A percentile compares a stretch with the other conserved stretches of the same genome.
These are phyloP conservation scores for Pyrrhoderma noxium DNA, from an alignment of 1,284 basidiomycete species.

Conservation along the genomic window DNA sequence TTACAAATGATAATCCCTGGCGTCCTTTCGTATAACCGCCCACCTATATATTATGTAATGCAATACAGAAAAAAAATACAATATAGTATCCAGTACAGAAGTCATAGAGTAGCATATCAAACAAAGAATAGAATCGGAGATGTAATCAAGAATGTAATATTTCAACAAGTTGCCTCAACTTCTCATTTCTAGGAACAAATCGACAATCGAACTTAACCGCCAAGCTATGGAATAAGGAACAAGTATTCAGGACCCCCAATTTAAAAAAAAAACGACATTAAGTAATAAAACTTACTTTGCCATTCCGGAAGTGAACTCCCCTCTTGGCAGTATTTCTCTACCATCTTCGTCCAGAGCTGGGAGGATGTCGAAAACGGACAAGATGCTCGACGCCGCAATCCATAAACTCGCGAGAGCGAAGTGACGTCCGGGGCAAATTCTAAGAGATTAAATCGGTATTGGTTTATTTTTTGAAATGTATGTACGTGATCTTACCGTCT, in stretches of 20 bases:
- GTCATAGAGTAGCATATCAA: no score
- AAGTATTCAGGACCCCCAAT: no score
- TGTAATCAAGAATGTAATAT: no score
- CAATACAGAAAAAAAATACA: no score
- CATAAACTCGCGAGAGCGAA: conserved; percentile 13
- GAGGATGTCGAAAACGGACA: conserved; percentile 13
- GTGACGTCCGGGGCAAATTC: conserved; percentile 10
- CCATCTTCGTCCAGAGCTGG: conserved; percentile 10
- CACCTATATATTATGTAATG: no score
- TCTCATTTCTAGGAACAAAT: conserved; percentile 5
- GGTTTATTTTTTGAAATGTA: neutral
- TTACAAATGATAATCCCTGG: no score
- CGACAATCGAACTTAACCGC: conserved; percentile 7
- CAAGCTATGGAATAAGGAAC: neutral
- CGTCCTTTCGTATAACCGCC: no score
- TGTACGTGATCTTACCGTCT: neutral
- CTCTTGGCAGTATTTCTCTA: neutral
- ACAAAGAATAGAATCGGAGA: no score
- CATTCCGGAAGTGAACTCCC: neutral
- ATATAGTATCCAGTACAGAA: no score
- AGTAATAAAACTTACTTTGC: neutral
- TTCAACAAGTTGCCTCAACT: neutral
- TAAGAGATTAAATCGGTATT: conserved; percentile 1
- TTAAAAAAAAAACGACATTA: no score
- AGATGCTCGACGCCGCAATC: conserved; percentile 10